Percentiles rank a stretch among this genome's conserved stretches.
phyloP scores from a whole-genome alignment of 768 basidiomycete species.

The Mycena rosella region DNA sequence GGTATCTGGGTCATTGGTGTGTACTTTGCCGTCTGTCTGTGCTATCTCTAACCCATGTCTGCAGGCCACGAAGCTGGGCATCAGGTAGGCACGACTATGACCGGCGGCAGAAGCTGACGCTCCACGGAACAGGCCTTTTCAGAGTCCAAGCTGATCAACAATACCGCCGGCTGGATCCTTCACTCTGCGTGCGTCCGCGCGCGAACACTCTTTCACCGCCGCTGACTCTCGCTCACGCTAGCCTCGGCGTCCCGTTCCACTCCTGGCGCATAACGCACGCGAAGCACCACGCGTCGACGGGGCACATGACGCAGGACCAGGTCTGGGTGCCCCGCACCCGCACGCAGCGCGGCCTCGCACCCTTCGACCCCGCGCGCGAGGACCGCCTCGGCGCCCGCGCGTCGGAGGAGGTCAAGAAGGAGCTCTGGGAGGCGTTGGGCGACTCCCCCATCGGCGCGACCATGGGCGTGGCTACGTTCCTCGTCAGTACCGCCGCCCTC shows the following conservation, averaged over 20 bases:
- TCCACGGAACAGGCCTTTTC: constrained; percentile 73
- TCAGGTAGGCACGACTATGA: constrained; percentile 53
- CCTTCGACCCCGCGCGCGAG: constrained; percentile 75
- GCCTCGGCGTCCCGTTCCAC: constrained; percentile 95
- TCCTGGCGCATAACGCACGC: constrained; percentile 86
- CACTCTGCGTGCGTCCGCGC: constrained; percentile 76
- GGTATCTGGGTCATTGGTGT: constrained; percentile 72
- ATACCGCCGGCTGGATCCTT: constrained; percentile 91
- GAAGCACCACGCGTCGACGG: constrained; percentile 95
- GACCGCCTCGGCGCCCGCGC: constrained; percentile 76
- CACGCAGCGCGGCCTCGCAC: constrained; percentile 71
- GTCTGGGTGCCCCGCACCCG: constrained; percentile 95
- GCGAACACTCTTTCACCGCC: constrained; percentile 21
- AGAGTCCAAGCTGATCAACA: constrained; percentile 91
- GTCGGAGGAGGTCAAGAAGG: constrained; percentile 73
- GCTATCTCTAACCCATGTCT: background rate
- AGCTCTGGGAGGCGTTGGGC: constrained; percentile 88
- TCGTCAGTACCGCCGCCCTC: constrained; percentile 71
- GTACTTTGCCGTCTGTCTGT: background rate
- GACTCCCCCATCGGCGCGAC: constrained; percentile 89
- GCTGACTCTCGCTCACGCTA: constrained; percentile 43
- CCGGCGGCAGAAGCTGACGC: background rate
- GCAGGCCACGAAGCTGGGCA: constrained; percentile 96
- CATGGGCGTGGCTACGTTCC: constrained; percentile 63
- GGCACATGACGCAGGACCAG: constrained; percentile 94